phyloP scores from a whole-genome alignment of 306 rosid genomes.

The Arachis stenosperma region DNA sequence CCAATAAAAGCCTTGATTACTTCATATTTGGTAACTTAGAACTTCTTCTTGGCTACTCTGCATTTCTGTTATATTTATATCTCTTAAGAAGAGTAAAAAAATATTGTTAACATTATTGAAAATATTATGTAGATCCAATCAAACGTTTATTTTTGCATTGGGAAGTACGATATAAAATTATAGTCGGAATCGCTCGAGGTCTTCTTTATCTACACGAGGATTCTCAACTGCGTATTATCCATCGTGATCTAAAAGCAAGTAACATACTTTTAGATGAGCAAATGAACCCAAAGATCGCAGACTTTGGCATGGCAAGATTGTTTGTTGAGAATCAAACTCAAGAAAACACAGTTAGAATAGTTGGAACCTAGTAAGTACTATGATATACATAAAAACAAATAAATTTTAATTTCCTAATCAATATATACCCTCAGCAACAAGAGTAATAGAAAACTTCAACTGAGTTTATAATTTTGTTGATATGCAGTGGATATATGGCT shows the following conservation, averaged over 20 bases:
- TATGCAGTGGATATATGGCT: neutral
- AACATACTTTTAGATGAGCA: conserved; percentile 47
- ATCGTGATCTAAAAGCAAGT: conserved; percentile 36
- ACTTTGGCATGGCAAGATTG: conserved; percentile 52
- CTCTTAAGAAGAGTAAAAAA: neutral
- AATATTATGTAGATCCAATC: conserved; percentile 35
- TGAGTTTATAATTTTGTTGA: neutral
- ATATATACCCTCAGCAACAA: neutral
- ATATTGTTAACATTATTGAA: neutral
- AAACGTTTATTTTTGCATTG: conserved; percentile 35
- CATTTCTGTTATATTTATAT: neutral
- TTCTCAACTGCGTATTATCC: conserved; percentile 34
- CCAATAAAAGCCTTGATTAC: conserved; percentile 34
- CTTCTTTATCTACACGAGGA: conserved; percentile 52
- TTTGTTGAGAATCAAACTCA: conserved; percentile 37
- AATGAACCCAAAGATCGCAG: conserved; percentile 44
- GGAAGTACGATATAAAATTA: conserved; percentile 40
- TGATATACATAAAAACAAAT: neutral
- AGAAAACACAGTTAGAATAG: conserved; percentile 36
- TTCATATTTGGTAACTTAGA: conserved; percentile 44
- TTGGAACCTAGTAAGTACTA: conserved; percentile 47
- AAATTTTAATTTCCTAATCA: neutral
- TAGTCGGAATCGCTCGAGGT: conserved; percentile 42
- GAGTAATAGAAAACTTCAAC: neutral
- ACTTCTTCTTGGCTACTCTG: neutral